Conservation (phyloP, 2,329 filamentous ascomycete genomes). For the Fusarium duplospermum region DNA sequence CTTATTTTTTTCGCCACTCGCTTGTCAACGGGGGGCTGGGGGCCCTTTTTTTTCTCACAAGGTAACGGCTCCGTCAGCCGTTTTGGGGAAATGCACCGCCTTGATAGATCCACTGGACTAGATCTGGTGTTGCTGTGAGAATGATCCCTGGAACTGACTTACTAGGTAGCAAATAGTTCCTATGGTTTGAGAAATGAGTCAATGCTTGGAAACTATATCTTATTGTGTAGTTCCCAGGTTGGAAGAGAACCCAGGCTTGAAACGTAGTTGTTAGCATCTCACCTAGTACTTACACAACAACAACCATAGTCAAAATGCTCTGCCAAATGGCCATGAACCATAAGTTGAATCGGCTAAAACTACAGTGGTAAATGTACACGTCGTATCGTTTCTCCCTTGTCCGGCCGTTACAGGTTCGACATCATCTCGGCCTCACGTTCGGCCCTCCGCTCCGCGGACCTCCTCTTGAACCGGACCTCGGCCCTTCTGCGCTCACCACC, state of each 20-base stretch:
- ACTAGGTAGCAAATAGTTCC: background rate
- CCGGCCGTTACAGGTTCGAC: slow-evolving; percentile 46
- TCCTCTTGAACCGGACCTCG: slow-evolving; percentile 88
- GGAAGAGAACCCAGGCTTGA: background rate
- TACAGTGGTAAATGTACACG: slow-evolving; percentile 46
- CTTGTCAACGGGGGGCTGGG: slow-evolving; percentile 5
- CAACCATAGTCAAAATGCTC: slow-evolving; percentile 16
- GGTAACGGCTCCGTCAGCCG: background rate
- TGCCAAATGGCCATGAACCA: slow-evolving; percentile 28
- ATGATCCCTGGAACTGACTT: background rate
- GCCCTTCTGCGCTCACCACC: slow-evolving; percentile 92
- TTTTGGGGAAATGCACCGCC: background rate
- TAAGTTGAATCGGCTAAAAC: slow-evolving; percentile 43
- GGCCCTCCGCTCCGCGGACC: slow-evolving; percentile 82
- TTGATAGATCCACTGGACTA: background rate
- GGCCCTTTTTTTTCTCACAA: background rate
- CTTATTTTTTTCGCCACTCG: slow-evolving; percentile 4
- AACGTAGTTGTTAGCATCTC: background rate
- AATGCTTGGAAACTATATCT: background rate
- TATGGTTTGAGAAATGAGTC: background rate
- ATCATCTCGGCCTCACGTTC: slow-evolving; percentile 59
- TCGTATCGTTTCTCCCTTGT: slow-evolving; percentile 28
- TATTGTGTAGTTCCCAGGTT: background rate
- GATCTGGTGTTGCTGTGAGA: background rate
- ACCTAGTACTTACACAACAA: background rate